Conservation (phyloP, 805 yeast genomes). For the Ogataea neopini region DNA sequence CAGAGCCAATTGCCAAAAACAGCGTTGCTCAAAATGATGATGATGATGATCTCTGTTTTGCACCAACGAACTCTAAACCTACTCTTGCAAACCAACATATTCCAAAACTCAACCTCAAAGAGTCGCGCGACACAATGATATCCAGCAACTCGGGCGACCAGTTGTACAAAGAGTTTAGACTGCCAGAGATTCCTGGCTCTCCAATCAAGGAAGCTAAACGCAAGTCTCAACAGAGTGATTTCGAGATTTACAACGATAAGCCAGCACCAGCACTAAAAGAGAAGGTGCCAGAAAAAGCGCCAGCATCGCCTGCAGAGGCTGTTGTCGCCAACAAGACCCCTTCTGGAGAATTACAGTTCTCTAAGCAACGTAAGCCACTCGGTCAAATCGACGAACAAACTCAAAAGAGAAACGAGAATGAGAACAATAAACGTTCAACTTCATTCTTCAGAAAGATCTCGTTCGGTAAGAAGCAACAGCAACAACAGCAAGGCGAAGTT, state of each 20-base stretch:
- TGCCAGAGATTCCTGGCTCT: constrained; percentile 48
- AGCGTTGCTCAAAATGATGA: constrained; percentile 4
- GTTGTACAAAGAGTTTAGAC: constrained; percentile 47
- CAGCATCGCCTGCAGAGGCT: constrained; percentile 6
- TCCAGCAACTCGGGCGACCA: constrained; percentile 39
- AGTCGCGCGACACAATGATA: constrained; percentile 44
- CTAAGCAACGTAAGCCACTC: constrained; percentile 29
- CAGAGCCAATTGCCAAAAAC: no score
- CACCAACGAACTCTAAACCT: constrained; percentile 27
- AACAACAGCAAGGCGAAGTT: constrained; percentile 9
- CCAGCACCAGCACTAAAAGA: neutral
- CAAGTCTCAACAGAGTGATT: constrained; percentile 22
- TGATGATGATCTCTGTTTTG: constrained; percentile 33
- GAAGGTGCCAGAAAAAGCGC: constrained; percentile 11
- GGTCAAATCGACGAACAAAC: constrained; percentile 25
- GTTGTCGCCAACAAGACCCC: constrained; percentile 15
- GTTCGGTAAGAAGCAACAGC: constrained; percentile 45
- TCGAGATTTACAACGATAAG: constrained; percentile 28
- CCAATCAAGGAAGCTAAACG: constrained; percentile 35
- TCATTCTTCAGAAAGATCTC: constrained; percentile 49
- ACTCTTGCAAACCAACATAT: constrained; percentile 19
- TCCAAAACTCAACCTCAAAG: constrained; percentile 28
- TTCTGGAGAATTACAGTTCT: constrained; percentile 17
- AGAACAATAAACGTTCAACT: constrained; percentile 20
- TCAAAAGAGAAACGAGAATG: constrained; percentile 15